Base-by-base conservation (phyloP, 768 basidiomycete species). In the Pleurotus djamor region DNA sequence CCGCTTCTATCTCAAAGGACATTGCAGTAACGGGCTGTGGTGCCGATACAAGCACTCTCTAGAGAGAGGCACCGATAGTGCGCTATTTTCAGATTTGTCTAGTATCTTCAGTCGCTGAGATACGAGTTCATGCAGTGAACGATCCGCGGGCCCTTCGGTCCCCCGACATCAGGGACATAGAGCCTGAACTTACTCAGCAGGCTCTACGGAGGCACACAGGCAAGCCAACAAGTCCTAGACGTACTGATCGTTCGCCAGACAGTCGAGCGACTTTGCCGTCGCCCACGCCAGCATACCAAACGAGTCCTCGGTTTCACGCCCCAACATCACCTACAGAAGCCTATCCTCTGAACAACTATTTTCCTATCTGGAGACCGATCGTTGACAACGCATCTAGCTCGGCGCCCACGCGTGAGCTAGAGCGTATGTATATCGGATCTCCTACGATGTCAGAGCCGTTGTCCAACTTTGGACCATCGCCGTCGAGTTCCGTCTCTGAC, bases 21-120 rank as follows among this genome's bases (percentile, higher is more conserved):
- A 68, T 48, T 79, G 78, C 66, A 63, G 64, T 41, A 75, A 74
- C 58, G 78, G 75, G 21, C 51, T 68, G 4, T 60, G 63, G 48
- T 81, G 79, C 65, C 72, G 69, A 59, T 80, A 72, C 64, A 70
- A 64, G 60, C 78, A 80, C 66, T 61, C 48, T 50, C 43, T 61
- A 5, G 64, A 65, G 59, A 56, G 41, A 44, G 54, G 54, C 13
- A 17, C 41, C 8, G 54, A 56, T 41, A 32, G 54, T 56, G 41
- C 36, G 54, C 13, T 16, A 14, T 32, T 17, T 21, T 28, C 38
- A 28, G 9, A 8, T 33, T 50, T 35, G 34, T 9, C 6, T 13
- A 4, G 9, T 12, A 8, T 34, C 41, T 56, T 6, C 41, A 13
- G 12, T 13, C 41, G 28, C 41, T 56, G 28, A 41, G 17, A 34